Base-by-base conservation (phyloP, 768 basidiomycete species). In the Naganishia onofrii region DNA sequence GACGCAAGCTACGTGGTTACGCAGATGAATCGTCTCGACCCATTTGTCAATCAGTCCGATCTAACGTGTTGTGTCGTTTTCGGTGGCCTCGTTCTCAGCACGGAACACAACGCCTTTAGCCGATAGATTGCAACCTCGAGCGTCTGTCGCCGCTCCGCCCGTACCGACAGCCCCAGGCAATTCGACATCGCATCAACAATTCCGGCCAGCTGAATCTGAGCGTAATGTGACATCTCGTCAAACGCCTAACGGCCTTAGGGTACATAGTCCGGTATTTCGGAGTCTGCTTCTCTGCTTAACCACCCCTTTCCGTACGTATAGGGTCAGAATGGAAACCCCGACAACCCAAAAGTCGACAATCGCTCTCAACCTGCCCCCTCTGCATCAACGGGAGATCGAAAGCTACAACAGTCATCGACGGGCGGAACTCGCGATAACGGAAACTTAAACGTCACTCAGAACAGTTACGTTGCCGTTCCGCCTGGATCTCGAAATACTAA, bases 41-140 rank as follows among this genome's bases (percentile, higher is more conserved):
- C 26, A 26, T 44, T 17, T 23, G 21, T 19, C 38, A 23, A 44
- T 63, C 60, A 44, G 38, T 63, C 60, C 23, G 38, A 42, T 63
- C 60, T 63, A 42, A 63, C 60, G 57, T 63, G 60, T 44, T 63
- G 60, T 63, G 60, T 63, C 60, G 60, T 44, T 63, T 44, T 63
- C 26, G 48, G 21, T 51, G n/a, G 19, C 23, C 57, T 21, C 36
- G 38, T 63, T 63, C 17, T 44, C 60, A 63, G 60, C 60, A 15
- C 42, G 60, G 36, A 44, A 44, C 42, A 28, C 42, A 42, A 36
- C 60, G n/a, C 38, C 36, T 63, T 23, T 51, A 51, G 10, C 60
- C 23, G 60, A 63, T 42, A 17, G 42, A 42, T 26, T 42, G 9
- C 60, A 26, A 17, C 2, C 28, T 44, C 60, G 60, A 4, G 26